phyloP scores from a whole-genome alignment of 169 alveolate genomes.

The Condylostoma magnum region DNA sequence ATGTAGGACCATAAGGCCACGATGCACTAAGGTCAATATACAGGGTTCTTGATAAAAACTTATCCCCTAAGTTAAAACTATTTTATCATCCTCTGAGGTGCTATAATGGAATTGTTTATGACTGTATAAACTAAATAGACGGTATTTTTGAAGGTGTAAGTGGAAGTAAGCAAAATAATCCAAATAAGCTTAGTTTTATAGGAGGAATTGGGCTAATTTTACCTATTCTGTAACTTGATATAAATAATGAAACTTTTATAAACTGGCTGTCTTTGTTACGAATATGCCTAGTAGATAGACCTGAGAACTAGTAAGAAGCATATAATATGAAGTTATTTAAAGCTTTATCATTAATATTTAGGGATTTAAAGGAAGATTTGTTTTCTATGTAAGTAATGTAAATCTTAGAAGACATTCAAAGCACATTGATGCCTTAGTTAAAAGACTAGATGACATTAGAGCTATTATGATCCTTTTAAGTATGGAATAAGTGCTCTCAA shows the following conservation, averaged over 20 bases:
- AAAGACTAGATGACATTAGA: constrained; percentile 12
- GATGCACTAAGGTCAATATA: not conserved
- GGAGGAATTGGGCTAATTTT: constrained; percentile 21
- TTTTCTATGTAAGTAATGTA: not conserved
- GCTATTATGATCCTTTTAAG: not conserved
- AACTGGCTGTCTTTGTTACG: constrained; percentile 3
- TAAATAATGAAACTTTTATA: not conserved
- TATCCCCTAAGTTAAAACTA: not conserved
- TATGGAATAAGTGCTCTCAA: too few species aligned
- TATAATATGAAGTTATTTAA: constrained; percentile 23
- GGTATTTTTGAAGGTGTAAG: constrained; percentile 14
- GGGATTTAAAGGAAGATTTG: not conserved
- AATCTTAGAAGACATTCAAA: not conserved
- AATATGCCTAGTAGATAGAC: constrained; percentile 12
- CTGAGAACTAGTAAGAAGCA: constrained; percentile 27
- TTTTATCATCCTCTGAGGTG: constrained; percentile 23
- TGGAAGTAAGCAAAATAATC: not conserved
- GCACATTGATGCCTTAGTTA: constrained; percentile 5
- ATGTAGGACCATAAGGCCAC: constrained; percentile 22
- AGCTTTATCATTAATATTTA: not conserved
- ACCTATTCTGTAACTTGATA: constrained; percentile 10
- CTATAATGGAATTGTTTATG: not conserved
- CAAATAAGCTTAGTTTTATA: not conserved
- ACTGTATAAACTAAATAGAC: not conserved
- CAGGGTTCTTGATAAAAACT: constrained; percentile 17